These are phyloP conservation scores for Bipolaris victoriae DNA, from an alignment of 2,329 filamentous ascomycete species.

Conservation along the genomic window DNA sequence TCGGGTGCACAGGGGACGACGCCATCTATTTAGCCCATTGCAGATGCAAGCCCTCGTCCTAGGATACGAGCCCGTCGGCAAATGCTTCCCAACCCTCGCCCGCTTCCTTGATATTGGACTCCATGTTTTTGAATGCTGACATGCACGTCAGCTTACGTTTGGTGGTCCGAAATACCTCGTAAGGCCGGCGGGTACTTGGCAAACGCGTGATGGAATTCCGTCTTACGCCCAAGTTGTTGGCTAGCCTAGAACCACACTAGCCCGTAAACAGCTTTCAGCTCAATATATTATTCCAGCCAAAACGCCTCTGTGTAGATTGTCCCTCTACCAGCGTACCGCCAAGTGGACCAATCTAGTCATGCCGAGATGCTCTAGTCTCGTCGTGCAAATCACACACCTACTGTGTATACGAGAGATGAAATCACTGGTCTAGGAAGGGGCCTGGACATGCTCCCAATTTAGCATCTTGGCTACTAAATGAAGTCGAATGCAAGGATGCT, in stretches of 20 bases:
- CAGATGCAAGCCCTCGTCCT: neutral
- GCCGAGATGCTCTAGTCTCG: neutral
- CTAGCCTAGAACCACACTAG: neutral
- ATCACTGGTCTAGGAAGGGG: too few relatives aligned
- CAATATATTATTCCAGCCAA: neutral
- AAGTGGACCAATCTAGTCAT: neutral
- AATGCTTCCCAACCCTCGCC: too few relatives aligned
- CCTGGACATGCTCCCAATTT: too few relatives aligned
- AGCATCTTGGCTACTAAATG: too few relatives aligned
- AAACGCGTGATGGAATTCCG: neutral
- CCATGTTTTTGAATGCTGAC: neutral
- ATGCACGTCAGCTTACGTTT: neutral
- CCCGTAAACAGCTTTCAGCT: neutral
- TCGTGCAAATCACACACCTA: neutral
- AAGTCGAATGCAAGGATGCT: too few relatives aligned
- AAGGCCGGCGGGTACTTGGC: neutral
- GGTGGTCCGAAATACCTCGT: neutral
- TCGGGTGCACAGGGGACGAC: neutral
- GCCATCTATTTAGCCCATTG: neutral
- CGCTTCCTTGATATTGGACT: neutral
- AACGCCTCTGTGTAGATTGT: neutral
- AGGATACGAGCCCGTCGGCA: neutral
- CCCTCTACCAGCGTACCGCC: neutral
- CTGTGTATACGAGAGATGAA: too few relatives aligned
- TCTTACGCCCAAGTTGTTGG: neutral